Evolutionary conservation across 352 stramenopile species (phyloP).

Genomic region (Phytophthora uliginosa): DNA sequence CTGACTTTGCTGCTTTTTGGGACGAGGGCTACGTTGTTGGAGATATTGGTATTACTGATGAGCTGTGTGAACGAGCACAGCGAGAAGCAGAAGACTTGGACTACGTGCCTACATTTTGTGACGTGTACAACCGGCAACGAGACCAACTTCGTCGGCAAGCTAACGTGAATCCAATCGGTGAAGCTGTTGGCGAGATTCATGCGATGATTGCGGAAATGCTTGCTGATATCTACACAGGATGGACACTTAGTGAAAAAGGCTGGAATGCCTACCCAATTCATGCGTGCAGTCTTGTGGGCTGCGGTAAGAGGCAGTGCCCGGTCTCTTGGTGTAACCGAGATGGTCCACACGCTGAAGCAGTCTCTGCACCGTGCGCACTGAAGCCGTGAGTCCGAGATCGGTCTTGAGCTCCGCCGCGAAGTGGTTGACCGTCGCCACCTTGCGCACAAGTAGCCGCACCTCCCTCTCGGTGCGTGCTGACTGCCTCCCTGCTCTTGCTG

Average conservation of each 20-base stretch:
- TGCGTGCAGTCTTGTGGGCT: too few relatives aligned
- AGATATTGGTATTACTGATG: neutral
- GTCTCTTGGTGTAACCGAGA: conserved; percentile 14
- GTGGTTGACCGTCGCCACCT: neutral
- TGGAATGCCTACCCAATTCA: neutral
- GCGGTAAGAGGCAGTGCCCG: neutral
- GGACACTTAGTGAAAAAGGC: neutral
- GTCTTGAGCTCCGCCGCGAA: conserved; percentile 1
- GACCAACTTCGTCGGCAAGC: neutral
- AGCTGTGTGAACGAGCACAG: neutral
- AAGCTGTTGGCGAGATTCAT: neutral
- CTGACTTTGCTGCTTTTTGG: neutral
- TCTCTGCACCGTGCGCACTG: neutral
- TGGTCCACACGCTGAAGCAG: conserved; percentile 2
- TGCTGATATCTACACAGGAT: neutral
- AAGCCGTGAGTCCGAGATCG: neutral
- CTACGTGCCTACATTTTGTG: neutral
- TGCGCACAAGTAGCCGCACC: neutral
- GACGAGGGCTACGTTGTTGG: neutral
- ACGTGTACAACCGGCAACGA: neutral
- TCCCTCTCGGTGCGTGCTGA: neutral
- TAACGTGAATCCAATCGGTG: neutral
- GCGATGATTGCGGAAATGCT: neutral
- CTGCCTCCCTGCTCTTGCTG: neutral
- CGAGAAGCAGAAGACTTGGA: neutral